Evolutionary conservation across 345 rosid species (phyloP).

Genomic region (Carallia brachiata): DNA sequence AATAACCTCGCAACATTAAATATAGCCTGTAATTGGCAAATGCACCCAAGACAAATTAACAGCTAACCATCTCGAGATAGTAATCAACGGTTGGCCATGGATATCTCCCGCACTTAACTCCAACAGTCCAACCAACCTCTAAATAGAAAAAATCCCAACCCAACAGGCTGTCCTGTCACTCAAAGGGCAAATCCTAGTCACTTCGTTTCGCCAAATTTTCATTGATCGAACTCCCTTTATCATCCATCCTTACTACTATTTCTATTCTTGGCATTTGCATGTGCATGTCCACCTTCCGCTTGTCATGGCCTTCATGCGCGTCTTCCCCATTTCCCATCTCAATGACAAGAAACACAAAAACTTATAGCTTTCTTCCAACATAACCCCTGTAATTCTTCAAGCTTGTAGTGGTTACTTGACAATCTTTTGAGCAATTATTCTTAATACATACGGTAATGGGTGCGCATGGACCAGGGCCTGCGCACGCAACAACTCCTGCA

Average conservation of each 20-base stretch:
- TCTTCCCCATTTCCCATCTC: background rate
- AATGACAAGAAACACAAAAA: background rate
- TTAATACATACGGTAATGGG: slow-evolving; percentile 15
- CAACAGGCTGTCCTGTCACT: background rate
- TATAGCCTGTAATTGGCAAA: background rate
- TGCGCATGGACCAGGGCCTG: slow-evolving; percentile 23
- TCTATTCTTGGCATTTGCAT: slow-evolving; percentile 3
- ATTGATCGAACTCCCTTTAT: background rate
- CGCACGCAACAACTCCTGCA: slow-evolving; percentile 10
- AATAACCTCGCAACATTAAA: background rate
- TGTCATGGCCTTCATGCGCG: background rate
- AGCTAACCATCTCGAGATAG: background rate
- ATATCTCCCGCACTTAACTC: slow-evolving; percentile 12
- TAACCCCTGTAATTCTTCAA: background rate
- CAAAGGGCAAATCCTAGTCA: background rate
- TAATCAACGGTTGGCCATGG: slow-evolving; percentile 10
- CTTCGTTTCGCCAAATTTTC: background rate
- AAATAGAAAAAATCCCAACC: background rate
- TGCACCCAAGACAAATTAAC: background rate
- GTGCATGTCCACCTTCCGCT: background rate
- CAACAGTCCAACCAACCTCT: slow-evolving; percentile 1
- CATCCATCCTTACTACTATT: background rate
- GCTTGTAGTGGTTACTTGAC: background rate
- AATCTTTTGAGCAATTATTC: background rate
- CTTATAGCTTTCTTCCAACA: background rate